Evolutionary conservation across 495 filamentous ascomycete species (phyloP).

Genomic region (Jackrogersella minutella): DNA sequence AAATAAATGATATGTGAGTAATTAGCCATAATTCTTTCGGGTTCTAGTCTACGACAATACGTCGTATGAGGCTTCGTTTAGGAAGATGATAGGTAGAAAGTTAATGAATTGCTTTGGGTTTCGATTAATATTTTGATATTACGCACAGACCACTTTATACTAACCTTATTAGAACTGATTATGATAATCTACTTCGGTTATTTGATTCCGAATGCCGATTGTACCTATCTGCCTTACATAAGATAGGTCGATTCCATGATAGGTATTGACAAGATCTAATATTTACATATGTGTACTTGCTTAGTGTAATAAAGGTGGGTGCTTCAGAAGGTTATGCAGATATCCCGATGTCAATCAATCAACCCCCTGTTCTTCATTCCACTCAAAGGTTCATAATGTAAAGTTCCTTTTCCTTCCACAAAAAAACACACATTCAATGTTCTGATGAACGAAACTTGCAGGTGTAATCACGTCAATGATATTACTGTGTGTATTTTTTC

Average conservation of each 20-base stretch:
- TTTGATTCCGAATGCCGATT: constrained; percentile 14
- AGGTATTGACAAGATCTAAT: background rate
- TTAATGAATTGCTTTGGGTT: background rate
- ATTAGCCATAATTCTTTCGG: too few relatives aligned
- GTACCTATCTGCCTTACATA: constrained; percentile 7
- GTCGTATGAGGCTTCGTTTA: constrained; percentile 12
- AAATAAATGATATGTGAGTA: background rate
- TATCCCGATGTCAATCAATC: background rate
- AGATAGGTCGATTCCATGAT: background rate
- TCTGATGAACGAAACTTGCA: constrained; percentile 5
- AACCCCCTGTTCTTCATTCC: background rate
- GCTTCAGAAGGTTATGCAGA: background rate
- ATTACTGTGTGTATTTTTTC: background rate
- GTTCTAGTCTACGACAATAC: background rate
- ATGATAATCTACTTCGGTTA: background rate
- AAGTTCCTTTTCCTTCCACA: background rate
- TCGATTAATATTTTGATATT: background rate
- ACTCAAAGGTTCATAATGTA: background rate
- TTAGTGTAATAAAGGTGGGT: background rate
- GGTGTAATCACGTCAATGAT: constrained; percentile 1
- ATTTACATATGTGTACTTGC: background rate
- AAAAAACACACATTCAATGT: too few relatives aligned
- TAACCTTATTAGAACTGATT: background rate
- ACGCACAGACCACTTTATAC: background rate
- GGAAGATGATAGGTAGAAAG: background rate